Evolutionary conservation across 345 rosid species (phyloP), one percentile per base, ranked within the genome.

Genomic region (Hevea brasiliensis): DNA sequence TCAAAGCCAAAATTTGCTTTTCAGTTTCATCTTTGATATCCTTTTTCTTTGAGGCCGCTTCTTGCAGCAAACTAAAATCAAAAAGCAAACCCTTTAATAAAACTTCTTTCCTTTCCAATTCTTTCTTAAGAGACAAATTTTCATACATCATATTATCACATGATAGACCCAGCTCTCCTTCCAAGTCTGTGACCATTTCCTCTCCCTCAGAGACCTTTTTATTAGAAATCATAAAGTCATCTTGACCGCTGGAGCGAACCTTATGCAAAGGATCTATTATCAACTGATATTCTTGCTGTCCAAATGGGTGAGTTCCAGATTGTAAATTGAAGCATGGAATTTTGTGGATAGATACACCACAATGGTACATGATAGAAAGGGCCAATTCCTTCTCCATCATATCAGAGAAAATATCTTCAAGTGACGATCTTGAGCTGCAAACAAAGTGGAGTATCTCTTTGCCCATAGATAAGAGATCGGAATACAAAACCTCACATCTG

Each of bases 51-150:
- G 97, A 90, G 77, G 92, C 88, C n/a, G 92, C 84, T 85, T 94
- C 98, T 74, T 94, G 97, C 77, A 94, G 82, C 81, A 94, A 85
- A 83, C 88, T 82, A 76, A 94, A 84, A 84, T 94, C 98, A 81
- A 94, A 94, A 77, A 89, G 91, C 85, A 94, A 82, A 75, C 97
- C 97, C 81, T 89, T 88, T 70, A 90, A 77, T 70, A 90, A 75
- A 76, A 84, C 76, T 76, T 92, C 90, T 81, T 90, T 94, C 79
- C 97, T 89, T 76, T 88, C 86, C 81, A 94, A 61, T 83, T 90
- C 93, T 72, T 83, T 86, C 85, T 81, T 86, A 64, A 94, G 92
- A 68, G 82, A 79, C 68, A 75, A 60, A 72, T 86, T 89, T 72
- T 89, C 94, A 75, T 74, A 55, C 11, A 71, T 68, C 62, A 85